A percentile compares a stretch with the other conserved stretches of the same genome.
phyloP scores from a whole-genome alignment of 768 basidiomycete species.

The Leccinum subtestaceum region DNA sequence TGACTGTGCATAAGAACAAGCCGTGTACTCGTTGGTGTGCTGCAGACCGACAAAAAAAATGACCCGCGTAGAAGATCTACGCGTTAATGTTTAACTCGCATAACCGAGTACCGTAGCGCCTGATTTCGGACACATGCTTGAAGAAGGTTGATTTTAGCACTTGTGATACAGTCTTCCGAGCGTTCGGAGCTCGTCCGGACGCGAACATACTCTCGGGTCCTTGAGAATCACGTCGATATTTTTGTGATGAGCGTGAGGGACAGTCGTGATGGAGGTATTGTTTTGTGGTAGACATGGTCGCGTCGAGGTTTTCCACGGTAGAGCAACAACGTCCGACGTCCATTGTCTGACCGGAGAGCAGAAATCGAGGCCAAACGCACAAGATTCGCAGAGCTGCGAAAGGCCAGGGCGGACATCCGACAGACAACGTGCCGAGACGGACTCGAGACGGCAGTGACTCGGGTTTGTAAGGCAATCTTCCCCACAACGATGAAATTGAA shows the following conservation, averaged over 20 bases:
- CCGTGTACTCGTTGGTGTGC: conserved; percentile 21
- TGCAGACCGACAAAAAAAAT: conserved; percentile 24
- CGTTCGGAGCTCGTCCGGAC: conserved; percentile 44
- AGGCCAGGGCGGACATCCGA: conserved; percentile 60
- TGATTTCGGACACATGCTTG: conserved; percentile 56
- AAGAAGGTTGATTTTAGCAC: conserved; percentile 79
- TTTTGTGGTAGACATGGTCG: no score
- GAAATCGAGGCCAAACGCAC: conserved; percentile 90
- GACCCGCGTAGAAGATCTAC: conserved; percentile 28
- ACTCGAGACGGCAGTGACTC: conserved; percentile 25
- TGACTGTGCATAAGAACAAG: conserved; percentile 33
- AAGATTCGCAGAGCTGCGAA: conserved; percentile 81
- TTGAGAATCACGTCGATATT: conserved; percentile 58
- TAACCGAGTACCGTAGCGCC: conserved; percentile 39
- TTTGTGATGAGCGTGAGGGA: conserved; percentile 29
- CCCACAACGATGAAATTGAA: no score
- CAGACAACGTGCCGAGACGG: conserved; percentile 52
- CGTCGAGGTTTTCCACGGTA: conserved; percentile 8
- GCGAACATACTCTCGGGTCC: conserved; percentile 52
- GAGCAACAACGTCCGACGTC: background rate
- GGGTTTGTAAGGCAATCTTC: no score
- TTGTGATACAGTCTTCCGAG: conserved; percentile 74
- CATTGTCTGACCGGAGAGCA: conserved; percentile 69
- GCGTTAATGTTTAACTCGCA: conserved; percentile 17
- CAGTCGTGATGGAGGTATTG: conserved; percentile 7